Conservation (phyloP, 805 yeast genomes). For the Candida chilensis region DNA sequence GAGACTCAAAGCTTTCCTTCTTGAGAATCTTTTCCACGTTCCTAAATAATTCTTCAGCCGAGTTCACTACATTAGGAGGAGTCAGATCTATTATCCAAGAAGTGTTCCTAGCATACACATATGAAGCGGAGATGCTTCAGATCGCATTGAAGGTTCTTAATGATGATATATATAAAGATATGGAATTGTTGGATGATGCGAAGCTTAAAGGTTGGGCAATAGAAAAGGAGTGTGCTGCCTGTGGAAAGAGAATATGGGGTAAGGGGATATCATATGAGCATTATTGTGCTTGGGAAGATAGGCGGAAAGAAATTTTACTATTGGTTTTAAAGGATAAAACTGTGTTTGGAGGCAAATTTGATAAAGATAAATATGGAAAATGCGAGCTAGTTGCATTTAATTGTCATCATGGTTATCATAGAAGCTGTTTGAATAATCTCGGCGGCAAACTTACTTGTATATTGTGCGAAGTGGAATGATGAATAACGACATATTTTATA, state of each 20-base stretch:
- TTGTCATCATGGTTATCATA: constrained; percentile 31
- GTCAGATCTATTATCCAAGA: constrained; percentile 53
- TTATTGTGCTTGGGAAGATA: constrained; percentile 50
- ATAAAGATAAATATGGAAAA: constrained; percentile 7
- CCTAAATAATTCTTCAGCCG: constrained; percentile 36
- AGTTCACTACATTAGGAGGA: constrained; percentile 47
- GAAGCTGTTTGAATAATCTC: constrained; percentile 18
- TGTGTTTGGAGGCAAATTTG: constrained; percentile 2
- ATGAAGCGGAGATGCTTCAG: constrained; percentile 49
- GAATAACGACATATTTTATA: too few species aligned
- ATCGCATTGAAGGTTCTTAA: constrained; percentile 47
- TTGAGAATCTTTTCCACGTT: constrained; percentile 46
- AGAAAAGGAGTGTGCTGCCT: constrained; percentile 56
- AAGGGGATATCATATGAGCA: constrained; percentile 38
- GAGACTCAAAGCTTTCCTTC: constrained; percentile 28
- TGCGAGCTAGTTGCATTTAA: constrained; percentile 21
- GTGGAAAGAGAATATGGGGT: constrained; percentile 74
- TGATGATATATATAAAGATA: constrained; percentile 39
- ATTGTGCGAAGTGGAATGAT: too few species aligned
- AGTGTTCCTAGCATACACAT: constrained; percentile 52
- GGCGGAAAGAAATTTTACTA: background rate
- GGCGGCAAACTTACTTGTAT: constrained; percentile 8
- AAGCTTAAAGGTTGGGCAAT: constrained; percentile 59
- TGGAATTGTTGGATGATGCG: constrained; percentile 29
- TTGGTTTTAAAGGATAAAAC: background rate